phyloP scores from a whole-genome alignment of 1,139 yeast species.

The Candida anutae region DNA sequence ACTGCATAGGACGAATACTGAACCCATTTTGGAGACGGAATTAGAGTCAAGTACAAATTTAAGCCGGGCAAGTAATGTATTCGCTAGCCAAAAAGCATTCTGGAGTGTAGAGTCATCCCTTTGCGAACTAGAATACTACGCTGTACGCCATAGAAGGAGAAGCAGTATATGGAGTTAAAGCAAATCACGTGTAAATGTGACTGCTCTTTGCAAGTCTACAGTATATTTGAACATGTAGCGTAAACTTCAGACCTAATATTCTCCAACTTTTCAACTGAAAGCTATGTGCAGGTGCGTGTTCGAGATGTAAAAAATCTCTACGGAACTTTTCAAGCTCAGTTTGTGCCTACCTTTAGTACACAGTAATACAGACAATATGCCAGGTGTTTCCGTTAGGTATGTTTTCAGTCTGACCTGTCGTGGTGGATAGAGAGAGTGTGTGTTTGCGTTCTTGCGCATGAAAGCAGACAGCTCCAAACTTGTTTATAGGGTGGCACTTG shows the following conservation, averaged over 20 bases:
- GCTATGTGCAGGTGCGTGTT: neutral
- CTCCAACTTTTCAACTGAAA: neutral
- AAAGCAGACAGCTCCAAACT: no score
- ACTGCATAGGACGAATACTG: no score
- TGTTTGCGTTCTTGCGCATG: no score
- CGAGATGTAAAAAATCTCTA: neutral
- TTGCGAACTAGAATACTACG: slow-evolving; percentile 25
- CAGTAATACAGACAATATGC: slow-evolving; percentile 51
- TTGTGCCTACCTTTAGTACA: slow-evolving; percentile 12
- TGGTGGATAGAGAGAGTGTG: slow-evolving; percentile 21
- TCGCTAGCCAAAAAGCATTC: slow-evolving; percentile 6
- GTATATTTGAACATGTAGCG: neutral
- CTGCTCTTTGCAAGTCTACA: slow-evolving; percentile 3
- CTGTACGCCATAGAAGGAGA: slow-evolving; percentile 11
- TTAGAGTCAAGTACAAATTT: no score
- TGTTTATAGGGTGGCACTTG: no score
- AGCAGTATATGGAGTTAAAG: slow-evolving; percentile 11
- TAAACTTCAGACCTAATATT: neutral
- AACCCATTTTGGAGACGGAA: no score
- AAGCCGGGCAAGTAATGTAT: neutral
- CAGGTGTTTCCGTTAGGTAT: slow-evolving; percentile 98
- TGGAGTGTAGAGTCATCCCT: slow-evolving; percentile 24
- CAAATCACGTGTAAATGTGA: slow-evolving; percentile 2
- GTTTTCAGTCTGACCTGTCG: slow-evolving; percentile 34
- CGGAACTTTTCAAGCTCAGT: no score